Evolutionary conservation across 2,329 filamentous ascomycete species (phyloP), one percentile per base, ranked within the genome.

Genomic region (Chalara sp.): DNA sequence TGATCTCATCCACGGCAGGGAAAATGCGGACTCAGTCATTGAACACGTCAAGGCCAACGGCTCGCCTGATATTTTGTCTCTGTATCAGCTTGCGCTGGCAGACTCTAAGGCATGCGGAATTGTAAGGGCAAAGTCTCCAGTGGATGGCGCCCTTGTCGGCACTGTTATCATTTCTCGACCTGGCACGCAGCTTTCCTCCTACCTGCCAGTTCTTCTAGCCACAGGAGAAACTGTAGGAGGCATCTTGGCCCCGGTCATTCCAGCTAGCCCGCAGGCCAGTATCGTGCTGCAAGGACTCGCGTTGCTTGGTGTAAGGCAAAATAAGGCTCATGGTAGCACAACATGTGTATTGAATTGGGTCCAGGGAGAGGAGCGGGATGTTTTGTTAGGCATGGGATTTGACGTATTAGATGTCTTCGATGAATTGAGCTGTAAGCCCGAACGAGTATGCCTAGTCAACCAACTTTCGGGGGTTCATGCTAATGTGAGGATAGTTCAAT

Each of bases 301-400:
- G 29, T 61, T 86, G 54, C 67, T 86, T 46, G 83, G 81, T 1
- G 81, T 86, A 61, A 75, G 78, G 54, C 82, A 86, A 67, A 78
- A 84, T 64, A 84, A 83, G 58, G 75, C 75, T 57, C 76, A 84
- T 61, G 79, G 79, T n/a, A 78, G 78, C 50, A 76, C 75, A 61
- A 75, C 76, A 2, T 60, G 58, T 49, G 68, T 86, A 52, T 68
- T 87, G 56, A 83, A 86, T 63, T 65, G 61, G 62, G 61, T 65
- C 28, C 45, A 54, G 13, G 60, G 59, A 1, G 61, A 64, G 10
- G 58, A 62, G 52, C 57, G 61, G 48, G 88, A 93, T 65, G 81
- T 84, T 35, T 72, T 95, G 52, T 75, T 83, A 50, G 81, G 81
- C 0, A 89, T 95, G 85, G 89, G 89, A 1, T 95, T 95, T 63